Base-by-base conservation (phyloP, 305 asterid species). In the Solanum aculeatissimum region DNA sequence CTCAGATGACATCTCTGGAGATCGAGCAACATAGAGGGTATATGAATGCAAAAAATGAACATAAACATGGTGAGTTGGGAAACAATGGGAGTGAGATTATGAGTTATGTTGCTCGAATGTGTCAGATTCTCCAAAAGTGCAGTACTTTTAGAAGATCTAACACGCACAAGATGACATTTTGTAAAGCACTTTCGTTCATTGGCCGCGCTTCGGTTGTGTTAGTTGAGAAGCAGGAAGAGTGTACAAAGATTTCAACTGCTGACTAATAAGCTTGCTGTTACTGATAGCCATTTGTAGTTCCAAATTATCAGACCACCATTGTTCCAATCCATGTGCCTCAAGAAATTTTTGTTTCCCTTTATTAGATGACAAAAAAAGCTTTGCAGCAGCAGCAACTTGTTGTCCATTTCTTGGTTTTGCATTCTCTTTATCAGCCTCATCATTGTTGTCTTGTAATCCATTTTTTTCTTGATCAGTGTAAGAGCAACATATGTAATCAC, bases 261-360 rank as follows among this genome's bases (percentile, higher is more conserved):
- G 88, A 49, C 95, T 92, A n/a, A 97, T 95, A 88, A 97, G 89
- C 92, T 93, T 97, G 83, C 98, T 97, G 81, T 89, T 92, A 40
- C 89, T 91, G 2, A 93, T 68, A 21, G 97, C 98, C 95, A 88
- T 89, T 88, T 92, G 93, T 47, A 95, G 83, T 58, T 95, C 97
- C 94, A 97, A 91, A 38, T 94, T 98, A 86, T 66, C 78, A 70
- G 78, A 92, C 99, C 99, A 97, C 99, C 99, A 97, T 82, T 97
- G 99, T 86, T 97, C 99, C 91, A 97, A 82, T 1, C 98, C 97
- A 47, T 97, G 99, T 7, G 99, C 99, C 86, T 97, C 98, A 1
- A 94, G 89, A 88, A 97, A 94, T 93, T 91, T 97, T 87, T 97
- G 99, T 87, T 93, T 95, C 47, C 97, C 97, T 45, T 96, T 97